These are phyloP conservation scores for Blastosporella zonata DNA, from an alignment of 1,284 basidiomycete genomes.

Conservation along the genomic window DNA sequence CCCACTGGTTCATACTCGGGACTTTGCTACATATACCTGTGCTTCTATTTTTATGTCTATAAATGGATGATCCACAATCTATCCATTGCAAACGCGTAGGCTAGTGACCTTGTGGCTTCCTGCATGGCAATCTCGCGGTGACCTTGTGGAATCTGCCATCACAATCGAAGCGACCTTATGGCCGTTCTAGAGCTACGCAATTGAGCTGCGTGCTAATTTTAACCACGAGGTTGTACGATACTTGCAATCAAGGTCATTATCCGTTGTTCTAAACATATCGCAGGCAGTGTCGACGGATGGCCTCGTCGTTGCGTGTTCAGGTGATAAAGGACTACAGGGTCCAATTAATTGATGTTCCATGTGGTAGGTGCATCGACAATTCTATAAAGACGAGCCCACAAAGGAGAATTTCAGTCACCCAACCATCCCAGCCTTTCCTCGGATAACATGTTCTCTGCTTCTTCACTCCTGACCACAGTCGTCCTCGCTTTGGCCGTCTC, in stretches of 20 bases:
- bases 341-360: no score
- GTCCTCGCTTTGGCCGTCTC: conserved; percentile 44
- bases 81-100: no score
- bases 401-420: neutral
- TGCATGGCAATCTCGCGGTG: neutral
- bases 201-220: neutral
- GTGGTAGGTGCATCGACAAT: neutral
- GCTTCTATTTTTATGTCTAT: no score
- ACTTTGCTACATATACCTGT: no score
- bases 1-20: no score
- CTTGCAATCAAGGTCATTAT: no score
- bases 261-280: no score
- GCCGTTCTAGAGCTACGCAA: neutral
- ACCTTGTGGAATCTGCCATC: conserved; percentile 1
- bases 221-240: neutral
- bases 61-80: no score
- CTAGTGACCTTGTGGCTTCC: no score
- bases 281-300: no score
- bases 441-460: conserved; percentile 26
- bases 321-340: no score
- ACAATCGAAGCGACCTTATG: neutral
- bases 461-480: conserved; percentile 36
- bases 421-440: neutral
- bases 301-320: no score
- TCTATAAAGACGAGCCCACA: conserved; percentile 1